Percentiles rank a stretch among this genome's conserved stretches.
These are phyloP conservation scores for Tetrahymena elliotti DNA, from an alignment of 73 alveolate genomes.

Conservation along the genomic window DNA sequence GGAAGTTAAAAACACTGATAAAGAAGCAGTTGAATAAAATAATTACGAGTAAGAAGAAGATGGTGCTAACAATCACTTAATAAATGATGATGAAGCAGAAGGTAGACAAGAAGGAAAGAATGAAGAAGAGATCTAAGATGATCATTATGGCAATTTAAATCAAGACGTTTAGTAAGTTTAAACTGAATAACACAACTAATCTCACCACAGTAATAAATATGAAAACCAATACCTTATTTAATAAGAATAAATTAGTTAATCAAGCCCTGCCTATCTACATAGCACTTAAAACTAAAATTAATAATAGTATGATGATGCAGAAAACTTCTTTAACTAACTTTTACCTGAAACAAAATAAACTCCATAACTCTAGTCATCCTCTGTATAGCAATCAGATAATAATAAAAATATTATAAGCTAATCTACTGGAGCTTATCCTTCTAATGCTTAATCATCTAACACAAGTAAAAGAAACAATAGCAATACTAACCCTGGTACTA, in stretches of 20 bases:
- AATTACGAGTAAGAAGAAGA: not conserved
- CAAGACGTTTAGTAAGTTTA: too few relatives aligned
- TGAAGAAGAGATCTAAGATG: not conserved
- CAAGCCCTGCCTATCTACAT: not conserved
- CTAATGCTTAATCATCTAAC: not conserved
- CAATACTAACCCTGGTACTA: not conserved
- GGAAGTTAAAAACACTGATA: not conserved
- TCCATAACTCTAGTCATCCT: not conserved
- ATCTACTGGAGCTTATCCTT: not conserved
- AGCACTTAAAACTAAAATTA: not conserved
- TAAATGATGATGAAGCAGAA: not conserved
- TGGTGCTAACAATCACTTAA: not conserved
- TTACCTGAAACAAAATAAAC: not conserved
- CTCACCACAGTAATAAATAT: not conserved
- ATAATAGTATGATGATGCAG: not conserved
- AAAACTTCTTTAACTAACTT: not conserved
- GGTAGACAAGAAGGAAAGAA: not conserved
- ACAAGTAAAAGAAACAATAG: not conserved
- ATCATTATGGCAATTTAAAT: not conserved
- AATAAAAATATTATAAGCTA: not conserved
- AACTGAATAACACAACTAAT: not conserved
- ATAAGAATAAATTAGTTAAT: not conserved
- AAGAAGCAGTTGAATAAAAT: not conserved
- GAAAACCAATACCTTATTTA: not conserved
- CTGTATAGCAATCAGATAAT: not conserved